A percentile compares a stretch with the other conserved stretches of the same genome.
These are phyloP conservation scores for Gyromitra esculenta DNA, from an alignment of 2,329 filamentous ascomycete species.

Conservation along the genomic window DNA sequence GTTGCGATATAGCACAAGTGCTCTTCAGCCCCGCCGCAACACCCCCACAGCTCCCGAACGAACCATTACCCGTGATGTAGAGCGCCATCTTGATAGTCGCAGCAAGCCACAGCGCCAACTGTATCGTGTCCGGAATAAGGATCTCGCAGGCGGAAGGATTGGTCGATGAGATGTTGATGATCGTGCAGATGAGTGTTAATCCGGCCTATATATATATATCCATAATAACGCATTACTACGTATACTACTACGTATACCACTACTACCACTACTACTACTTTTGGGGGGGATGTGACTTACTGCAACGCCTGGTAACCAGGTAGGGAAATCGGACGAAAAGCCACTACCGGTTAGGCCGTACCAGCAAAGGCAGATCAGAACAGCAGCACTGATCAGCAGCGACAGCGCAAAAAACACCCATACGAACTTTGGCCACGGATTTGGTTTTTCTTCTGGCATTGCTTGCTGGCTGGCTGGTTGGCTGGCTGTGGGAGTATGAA, in stretches of 20 bases:
- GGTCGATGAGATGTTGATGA: constrained; percentile 39
- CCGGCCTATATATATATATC: constrained; percentile 21
- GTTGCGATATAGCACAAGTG: constrained; percentile 39
- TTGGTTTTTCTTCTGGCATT: constrained; percentile 41
- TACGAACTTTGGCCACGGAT: constrained; percentile 39
- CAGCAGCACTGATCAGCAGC: constrained; percentile 31
- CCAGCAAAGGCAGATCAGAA: constrained; percentile 49
- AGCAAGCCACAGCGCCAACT: constrained; percentile 31
- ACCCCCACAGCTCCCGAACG: constrained; percentile 19
- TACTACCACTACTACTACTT: too few relatives aligned
- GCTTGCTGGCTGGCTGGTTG: not conserved
- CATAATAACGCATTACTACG: not conserved
- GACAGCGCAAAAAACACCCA: constrained; percentile 43
- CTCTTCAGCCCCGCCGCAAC: not conserved
- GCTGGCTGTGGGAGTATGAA: too few relatives aligned
- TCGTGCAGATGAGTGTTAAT: constrained; percentile 41
- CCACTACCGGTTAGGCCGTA: constrained; percentile 46
- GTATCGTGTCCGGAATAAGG: constrained; percentile 37
- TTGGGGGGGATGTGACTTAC: constrained; percentile 19
- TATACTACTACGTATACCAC: not conserved
- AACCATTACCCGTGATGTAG: constrained; percentile 1
- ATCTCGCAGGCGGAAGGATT: constrained; percentile 43
- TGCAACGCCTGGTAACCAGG: constrained; percentile 43
- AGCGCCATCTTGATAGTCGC: constrained; percentile 27
- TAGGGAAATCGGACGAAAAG: constrained; percentile 33